These are phyloP conservation scores for Paecilomyces sp. DNA, from an alignment of 2,329 filamentous ascomycete species.

Conservation along the genomic window DNA sequence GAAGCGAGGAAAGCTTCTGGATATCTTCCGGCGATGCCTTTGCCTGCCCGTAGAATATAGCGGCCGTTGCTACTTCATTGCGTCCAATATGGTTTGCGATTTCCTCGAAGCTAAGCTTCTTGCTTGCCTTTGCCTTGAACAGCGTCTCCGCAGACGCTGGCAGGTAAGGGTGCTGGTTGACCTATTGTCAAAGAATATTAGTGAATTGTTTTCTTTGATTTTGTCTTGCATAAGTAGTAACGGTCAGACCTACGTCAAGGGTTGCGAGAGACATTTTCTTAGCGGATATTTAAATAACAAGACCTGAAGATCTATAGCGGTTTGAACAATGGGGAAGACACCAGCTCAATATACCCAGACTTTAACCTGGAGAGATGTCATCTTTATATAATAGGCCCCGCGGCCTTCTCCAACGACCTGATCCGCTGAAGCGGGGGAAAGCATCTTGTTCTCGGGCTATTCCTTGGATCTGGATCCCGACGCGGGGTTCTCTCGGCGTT, in stretches of 20 bases:
- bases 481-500: not conserved
- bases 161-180: constrained; percentile 48
- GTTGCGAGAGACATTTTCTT: constrained; percentile 36
- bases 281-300: not conserved
- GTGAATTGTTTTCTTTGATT: not conserved
- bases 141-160: constrained; percentile 65
- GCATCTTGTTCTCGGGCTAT: not conserved
- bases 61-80: constrained; percentile 76
- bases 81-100: constrained; percentile 69
- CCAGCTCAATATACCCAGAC: not conserved
- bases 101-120: constrained; percentile 69
- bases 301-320: not conserved
- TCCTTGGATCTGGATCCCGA: not conserved
- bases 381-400: constrained; percentile 6
- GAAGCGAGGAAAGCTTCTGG: constrained; percentile 57
- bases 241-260: constrained; percentile 29
- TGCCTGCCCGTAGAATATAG: constrained; percentile 85
- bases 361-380: constrained; percentile 2
- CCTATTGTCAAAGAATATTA: constrained; percentile 11
- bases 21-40: constrained; percentile 65
- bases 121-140: constrained; percentile 71
- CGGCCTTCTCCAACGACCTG: constrained; percentile 2
- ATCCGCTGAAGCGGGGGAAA: not conserved
- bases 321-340: not conserved
- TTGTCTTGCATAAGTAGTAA: not conserved